Evolutionary conservation across 1,139 yeast species (phyloP), one percentile per base, ranked within the genome.

Genomic region (Yamadazyma sp.): DNA sequence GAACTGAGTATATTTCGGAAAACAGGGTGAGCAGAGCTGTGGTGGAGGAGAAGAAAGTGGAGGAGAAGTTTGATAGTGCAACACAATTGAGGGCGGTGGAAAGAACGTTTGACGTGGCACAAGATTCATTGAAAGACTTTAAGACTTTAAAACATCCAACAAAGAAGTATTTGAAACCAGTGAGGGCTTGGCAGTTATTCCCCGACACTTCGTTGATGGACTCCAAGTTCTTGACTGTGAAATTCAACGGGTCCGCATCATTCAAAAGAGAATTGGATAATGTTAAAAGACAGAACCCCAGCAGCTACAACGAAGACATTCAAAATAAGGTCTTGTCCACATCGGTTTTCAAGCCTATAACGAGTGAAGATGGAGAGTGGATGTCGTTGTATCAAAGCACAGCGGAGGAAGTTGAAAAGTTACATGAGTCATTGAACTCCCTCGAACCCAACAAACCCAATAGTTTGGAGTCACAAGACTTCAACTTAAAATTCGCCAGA

Each of bases 171-270:
- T 65, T 88, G 42, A 82, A 75, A 43, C 95, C 96, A 0, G 89
- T 83, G 20, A 77, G 74, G 45, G 74, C 91, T 1, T 87, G 89
- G 87, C 83, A 86, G 27, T 67, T 92, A 26, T 67, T 91, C 46
- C 98, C 98, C 3, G 98, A 92, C 60, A 81, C 95, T 14, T 82
- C 94, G 16, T 79, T 86, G 75, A 73, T 88, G 77, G 98, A 92
- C 61, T 79, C 87, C 50, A 78, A 75, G 43, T 87, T 78, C 57
- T 69, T 83, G 53, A 73, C 84, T 20, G 75, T 92, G 39, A 87
- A 85, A 55, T 80, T 91, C 60, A 69, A 79, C 10, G 95, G 96
- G 8, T 82, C 92, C 17, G 96, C 97, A 0, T 81, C 87, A 34
- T 57, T 77, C 36, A 55, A 64, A 41, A 59, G 75, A 47, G 77